phyloP scores from a whole-genome alignment of 2,329 filamentous ascomycete species.

The Fusarium sp. region DNA sequence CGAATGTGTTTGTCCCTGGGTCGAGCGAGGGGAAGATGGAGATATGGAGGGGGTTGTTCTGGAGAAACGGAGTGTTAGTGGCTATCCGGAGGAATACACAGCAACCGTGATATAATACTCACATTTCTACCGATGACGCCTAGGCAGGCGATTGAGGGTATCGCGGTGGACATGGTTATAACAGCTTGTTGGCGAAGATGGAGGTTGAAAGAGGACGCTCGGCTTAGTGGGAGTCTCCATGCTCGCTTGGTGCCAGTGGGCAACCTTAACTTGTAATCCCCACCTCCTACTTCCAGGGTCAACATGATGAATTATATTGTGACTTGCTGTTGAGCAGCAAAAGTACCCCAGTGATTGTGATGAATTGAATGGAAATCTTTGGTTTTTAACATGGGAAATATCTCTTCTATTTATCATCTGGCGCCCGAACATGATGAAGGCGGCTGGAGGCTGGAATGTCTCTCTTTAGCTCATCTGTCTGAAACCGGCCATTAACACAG shows the following conservation, averaged over 20 bases:
- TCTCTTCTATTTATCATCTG: background rate
- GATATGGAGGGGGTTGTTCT: constrained; percentile 98
- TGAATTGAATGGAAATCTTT: background rate
- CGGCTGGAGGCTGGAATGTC: constrained; percentile 39
- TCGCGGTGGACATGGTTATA: constrained; percentile 67
- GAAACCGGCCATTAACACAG: constrained; percentile 37
- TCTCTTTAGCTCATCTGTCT: constrained; percentile 38
- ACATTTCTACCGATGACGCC: constrained; percentile 95
- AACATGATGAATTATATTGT: constrained; percentile 18
- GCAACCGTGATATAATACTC: constrained; percentile 49
- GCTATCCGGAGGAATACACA: background rate
- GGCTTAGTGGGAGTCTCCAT: constrained; percentile 37
- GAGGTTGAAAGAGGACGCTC: constrained; percentile 36
- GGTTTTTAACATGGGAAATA: background rate
- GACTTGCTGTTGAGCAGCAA: background rate
- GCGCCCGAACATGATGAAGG: constrained; percentile 12
- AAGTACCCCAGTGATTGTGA: background rate
- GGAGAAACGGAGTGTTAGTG: constrained; percentile 19
- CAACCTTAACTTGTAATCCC: constrained; percentile 36
- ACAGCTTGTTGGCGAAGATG: constrained; percentile 26
- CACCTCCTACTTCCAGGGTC: constrained; percentile 24
- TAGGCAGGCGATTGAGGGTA: constrained; percentile 90
- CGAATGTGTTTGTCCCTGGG: constrained; percentile 63
- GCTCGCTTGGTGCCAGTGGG: constrained; percentile 33
- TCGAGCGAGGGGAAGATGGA: constrained; percentile 85